Evolutionary conservation across 2,329 filamentous ascomycete species (phyloP).

Genomic region (Ascochyta viciae-villosae): DNA sequence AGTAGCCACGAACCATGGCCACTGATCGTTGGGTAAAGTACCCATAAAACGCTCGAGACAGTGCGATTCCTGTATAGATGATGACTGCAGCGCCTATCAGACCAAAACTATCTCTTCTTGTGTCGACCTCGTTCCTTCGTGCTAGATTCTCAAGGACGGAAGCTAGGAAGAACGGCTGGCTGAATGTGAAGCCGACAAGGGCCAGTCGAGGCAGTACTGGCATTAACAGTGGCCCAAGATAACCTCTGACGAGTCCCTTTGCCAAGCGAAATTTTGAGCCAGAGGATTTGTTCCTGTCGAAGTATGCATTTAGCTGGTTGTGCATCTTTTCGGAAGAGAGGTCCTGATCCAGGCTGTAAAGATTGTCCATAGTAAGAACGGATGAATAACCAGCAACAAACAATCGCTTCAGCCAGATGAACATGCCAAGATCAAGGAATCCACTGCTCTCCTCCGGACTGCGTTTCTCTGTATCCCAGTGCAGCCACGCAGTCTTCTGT

Average conservation of each 20-base stretch:
- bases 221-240: conserved; percentile 24
- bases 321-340: conserved; percentile 19
- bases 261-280: conserved; percentile 24
- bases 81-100: conserved; percentile 9
- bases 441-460: conserved; percentile 46
- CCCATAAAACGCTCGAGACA: conserved; percentile 6
- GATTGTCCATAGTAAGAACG: conserved; percentile 36
- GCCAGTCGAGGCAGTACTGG: conserved; percentile 31
- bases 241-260: conserved; percentile 30
- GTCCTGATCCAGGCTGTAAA: conserved; percentile 35
- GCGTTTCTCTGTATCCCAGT: conserved; percentile 31
- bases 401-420: conserved; percentile 48
- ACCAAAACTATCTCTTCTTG: not conserved
- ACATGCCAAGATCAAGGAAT: conserved; percentile 43
- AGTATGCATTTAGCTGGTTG: not conserved
- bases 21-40: conserved; percentile 2
- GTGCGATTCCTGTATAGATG: conserved; percentile 1
- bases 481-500: conserved; percentile 34
- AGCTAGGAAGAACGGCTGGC: conserved; percentile 36
- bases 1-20: conserved; percentile 3
- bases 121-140: conserved; percentile 14
- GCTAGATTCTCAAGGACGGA: conserved; percentile 19
- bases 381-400: conserved; percentile 40
- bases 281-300: conserved; percentile 19
- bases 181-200: conserved; percentile 33